Evolutionary conservation across 768 basidiomycete species (phyloP), one percentile per base, ranked within the genome.

Genomic region (Gautieria morchelliformis): DNA sequence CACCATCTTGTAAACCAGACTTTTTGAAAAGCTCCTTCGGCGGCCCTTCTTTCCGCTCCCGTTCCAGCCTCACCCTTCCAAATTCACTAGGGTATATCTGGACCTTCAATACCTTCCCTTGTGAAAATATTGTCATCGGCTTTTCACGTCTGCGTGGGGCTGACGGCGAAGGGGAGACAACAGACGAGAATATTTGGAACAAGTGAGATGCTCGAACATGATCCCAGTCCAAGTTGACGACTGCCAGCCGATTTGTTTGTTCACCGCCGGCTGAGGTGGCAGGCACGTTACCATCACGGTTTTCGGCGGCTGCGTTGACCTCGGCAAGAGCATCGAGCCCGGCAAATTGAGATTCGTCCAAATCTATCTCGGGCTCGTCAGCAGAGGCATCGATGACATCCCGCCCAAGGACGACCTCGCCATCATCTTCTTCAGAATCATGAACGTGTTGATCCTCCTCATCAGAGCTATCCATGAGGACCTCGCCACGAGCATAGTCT

Each of bases 181-280:
- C 79, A 2, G 94, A 97, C 17, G 89, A 82, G 71, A 90, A 91
- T 37, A 97, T 89, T 71, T 89, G 92, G 80, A 84, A 96, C 12
- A 99, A 74, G 67, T 98, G 93, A 19, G 73, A 73, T 0, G 95
- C 92, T 56, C 87, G 86, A 52, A 98, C 83, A 70, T 97, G 81
- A 68, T 98, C 96, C 96, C 96, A 99, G 71, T 99, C 96, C 52
- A 98, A 80, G 68, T 98, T 97, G 61, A 98, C 95, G 46, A 87
- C 80, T 0, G 95, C 96, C 7, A 99, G 67, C 22, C 95, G 78
- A 55, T 73, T 77, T 2, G 92, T 93, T 10, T 64, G 69, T 48
- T 74, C 69, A 12, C 58, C 60, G 20, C 45, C 62, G n/a, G 24
- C 17, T 22, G 53, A 42, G 32, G 48, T 30, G 12, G 39, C 33